phyloP scores from a whole-genome alignment of 2,329 filamentous ascomycete genomes.

The Cyanodermella asteris region DNA sequence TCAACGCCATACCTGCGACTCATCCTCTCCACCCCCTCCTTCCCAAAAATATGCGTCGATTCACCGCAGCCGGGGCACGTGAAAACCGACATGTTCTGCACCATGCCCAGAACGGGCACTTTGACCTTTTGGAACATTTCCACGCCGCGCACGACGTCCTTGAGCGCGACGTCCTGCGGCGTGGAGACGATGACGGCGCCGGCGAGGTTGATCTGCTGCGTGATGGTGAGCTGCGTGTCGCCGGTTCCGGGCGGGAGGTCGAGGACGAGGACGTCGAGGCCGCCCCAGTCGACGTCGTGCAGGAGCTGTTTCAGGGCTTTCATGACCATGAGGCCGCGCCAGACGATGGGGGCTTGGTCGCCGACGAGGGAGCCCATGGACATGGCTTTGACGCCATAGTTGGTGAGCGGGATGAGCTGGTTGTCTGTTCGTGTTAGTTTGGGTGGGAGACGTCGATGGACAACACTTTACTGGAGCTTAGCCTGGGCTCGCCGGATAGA shows the following conservation, averaged over 20 bases:
- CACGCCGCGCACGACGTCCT: constrained; percentile 78
- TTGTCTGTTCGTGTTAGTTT: constrained; percentile 32
- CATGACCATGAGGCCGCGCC: constrained; percentile 93
- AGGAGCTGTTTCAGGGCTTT: constrained; percentile 90
- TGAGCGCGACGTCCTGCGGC: constrained; percentile 76
- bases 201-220: constrained; percentile 76
- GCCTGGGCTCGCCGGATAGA: constrained; percentile 53
- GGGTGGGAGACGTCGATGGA: constrained; percentile 1
- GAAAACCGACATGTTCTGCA: constrained; percentile 83
- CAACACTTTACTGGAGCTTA: constrained; percentile 40
- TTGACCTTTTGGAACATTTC: constrained; percentile 79
- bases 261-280: constrained; percentile 67
- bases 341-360: constrained; percentile 65
- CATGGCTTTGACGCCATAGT: constrained; percentile 95
- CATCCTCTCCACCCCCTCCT: constrained; percentile 40
- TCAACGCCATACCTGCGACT: constrained; percentile 52
- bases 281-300: constrained; percentile 86
- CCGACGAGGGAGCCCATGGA: constrained; percentile 88
- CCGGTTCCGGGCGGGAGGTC: constrained; percentile 89
- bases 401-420: constrained; percentile 66
- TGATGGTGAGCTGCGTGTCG: constrained; percentile 90
- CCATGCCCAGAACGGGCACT: constrained; percentile 62
- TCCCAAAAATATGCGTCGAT: constrained; percentile 49
- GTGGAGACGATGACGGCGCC: constrained; percentile 80
- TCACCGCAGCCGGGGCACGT: constrained; percentile 55